Percentiles rank a stretch among this genome's conserved stretches.
Evolutionary conservation across 106 monocot species (phyloP).

Genomic region (Posidonia australis): DNA sequence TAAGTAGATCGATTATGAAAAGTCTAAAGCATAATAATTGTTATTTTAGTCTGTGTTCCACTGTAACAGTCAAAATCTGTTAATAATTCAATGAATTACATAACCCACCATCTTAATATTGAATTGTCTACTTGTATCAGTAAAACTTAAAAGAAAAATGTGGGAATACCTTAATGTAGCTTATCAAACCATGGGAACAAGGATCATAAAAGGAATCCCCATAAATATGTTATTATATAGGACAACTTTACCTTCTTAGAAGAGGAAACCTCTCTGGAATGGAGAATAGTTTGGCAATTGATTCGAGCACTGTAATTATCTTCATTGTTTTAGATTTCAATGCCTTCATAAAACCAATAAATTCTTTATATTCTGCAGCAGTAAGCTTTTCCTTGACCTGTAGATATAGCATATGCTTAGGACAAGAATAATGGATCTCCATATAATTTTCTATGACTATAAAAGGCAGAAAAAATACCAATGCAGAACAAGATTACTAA

Average conservation of each 20-base stretch:
- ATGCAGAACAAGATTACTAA: neutral
- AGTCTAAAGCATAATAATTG: too few species aligned
- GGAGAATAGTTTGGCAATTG: constrained; percentile 74
- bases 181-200: neutral
- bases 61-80: too few species aligned
- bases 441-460: too few species aligned
- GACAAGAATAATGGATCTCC: neutral
- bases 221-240: neutral
- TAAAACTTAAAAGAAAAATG: too few species aligned
- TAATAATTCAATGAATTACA: too few species aligned
- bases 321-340: constrained; percentile 78
- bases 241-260: constrained; percentile 52
- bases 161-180: too few species aligned
- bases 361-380: constrained; percentile 73
- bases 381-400: constrained; percentile 82
- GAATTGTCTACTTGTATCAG: too few species aligned
- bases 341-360: constrained; percentile 79
- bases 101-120: too few species aligned
- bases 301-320: constrained; percentile 52
- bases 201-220: neutral
- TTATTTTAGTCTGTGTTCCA: too few species aligned
- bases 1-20: too few species aligned
- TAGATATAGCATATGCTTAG: constrained; percentile 1
- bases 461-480: constrained; percentile 3
- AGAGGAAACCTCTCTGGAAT: constrained; percentile 55